Evolutionary conservation across 2,329 filamentous ascomycete genomes (phyloP), one percentile per base, ranked within the genome.

Genomic region (Simplicillium sp.): DNA sequence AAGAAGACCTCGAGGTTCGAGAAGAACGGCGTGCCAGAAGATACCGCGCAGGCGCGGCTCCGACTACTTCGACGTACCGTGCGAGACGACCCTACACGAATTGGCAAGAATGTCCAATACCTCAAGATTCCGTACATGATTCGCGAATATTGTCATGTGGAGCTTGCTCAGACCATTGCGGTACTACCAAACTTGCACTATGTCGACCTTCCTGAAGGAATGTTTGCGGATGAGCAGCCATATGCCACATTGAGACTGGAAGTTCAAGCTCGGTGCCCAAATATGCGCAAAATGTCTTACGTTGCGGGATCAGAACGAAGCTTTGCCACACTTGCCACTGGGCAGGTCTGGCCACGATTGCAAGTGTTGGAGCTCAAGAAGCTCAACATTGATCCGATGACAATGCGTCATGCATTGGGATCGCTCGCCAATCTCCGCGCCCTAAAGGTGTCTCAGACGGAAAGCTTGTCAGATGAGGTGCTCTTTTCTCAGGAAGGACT

Each of bases 81-180:
- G 38, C 80, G 88, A 47, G 84, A 90, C 38, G 82, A 88, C 46
- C 75, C 79, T 16, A 77, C 72, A 8, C 66, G 73, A 18, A 66
- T 94, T 36, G 87, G 82, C 29, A 68, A 74, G 41, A 68, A 78
- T 34, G 86, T 95, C 5, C 67, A 82, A 54, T 88, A 82, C 52
- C 70, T 97, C 54, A 94, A 95, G 67, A 80, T 87, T 44, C 87
- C 90, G 7, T 96, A 95, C 61, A 96, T 96, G 90, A 82, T 90
- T 40, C 80, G 90, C 43, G 87, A 96, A 65, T 85, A 85, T 2
- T 84, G 77, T 57, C 87, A 92, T 58, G 75, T 84, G 40, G 85
- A 90, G 47, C 75, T 96, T 37, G 89, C 90, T 9, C 80, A 88
- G 38, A 87, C 85, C 18, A 83, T 96, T 37, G 87, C 87, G 31